These are phyloP conservation scores for Phytophthora sp. DNA, from an alignment of 352 stramenopile species.

Conservation along the genomic window DNA sequence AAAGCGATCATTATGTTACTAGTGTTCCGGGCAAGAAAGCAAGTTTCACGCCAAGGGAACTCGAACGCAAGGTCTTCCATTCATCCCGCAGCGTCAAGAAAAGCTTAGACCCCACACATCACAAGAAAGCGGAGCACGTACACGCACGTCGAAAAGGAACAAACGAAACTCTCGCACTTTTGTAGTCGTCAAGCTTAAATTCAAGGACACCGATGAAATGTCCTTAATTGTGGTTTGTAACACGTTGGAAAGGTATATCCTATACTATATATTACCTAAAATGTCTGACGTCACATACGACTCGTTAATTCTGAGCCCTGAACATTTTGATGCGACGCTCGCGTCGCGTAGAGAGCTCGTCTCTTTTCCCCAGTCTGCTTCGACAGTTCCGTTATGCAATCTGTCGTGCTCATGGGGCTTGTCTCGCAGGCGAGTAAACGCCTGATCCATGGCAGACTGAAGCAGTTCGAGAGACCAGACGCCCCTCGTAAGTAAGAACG, in stretches of 20 bases:
- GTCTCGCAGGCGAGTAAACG: constrained; percentile 28
- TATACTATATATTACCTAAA: too few relatives aligned
- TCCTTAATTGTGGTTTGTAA: too few relatives aligned
- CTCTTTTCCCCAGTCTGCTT: constrained; percentile 4
- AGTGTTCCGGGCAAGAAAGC: constrained; percentile 3
- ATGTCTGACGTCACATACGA: neutral
- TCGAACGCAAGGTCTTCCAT: too few relatives aligned
- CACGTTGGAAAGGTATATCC: too few relatives aligned
- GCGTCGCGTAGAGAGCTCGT: too few relatives aligned
- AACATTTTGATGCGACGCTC: constrained; percentile 4
- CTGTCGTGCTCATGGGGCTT: constrained; percentile 19
- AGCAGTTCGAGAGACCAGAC: constrained; percentile 17
- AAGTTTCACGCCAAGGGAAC: constrained; percentile 1
- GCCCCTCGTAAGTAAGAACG: constrained; percentile 22
- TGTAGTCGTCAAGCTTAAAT: constrained; percentile 4
- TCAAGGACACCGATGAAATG: neutral
- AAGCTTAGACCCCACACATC: constrained; percentile 13
- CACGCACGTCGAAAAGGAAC: constrained; percentile 18
- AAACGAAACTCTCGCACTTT: constrained; percentile 6
- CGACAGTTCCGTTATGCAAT: constrained; percentile 3
- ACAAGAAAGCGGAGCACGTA: constrained; percentile 13
- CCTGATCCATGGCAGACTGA: neutral
- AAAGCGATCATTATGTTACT: too few relatives aligned
- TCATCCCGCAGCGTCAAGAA: constrained; percentile 8
- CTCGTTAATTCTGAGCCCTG: constrained; percentile 1